Base-by-base conservation (phyloP, 306 rosid species). In the Aeschynomene evenia region DNA sequence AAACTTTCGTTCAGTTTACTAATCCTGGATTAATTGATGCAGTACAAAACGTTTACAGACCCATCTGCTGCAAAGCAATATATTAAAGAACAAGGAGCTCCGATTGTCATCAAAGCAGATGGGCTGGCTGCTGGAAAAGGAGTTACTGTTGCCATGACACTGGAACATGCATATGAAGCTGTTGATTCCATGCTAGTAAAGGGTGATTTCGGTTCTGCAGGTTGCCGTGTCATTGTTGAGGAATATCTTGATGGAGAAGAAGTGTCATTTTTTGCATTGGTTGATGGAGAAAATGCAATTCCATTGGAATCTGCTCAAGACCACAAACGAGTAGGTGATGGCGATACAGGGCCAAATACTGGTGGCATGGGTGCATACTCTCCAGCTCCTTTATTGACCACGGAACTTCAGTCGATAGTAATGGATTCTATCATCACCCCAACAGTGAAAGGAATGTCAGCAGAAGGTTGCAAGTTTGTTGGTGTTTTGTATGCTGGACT, bases 301-400 rank as follows among this genome's bases (percentile, higher is more conserved):
- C 89, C 99, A n/a, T 69, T 91, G 31, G 97, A 91, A 81, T 91
- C 99, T 66, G 99, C 99, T 40, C 99, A 95, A 80, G 99, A 95
- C 78, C 96, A 95, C 75, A 91, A 94, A 74, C 87, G 91, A 53
- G 99, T 91, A 53, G 99, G 97, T 18, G 96, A 95, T 74, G 96
- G 91, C 4, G 97, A 95, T 75, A 91, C 84, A 0, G 99, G 99
- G 46, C 99, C 97, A 15, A 94, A 94, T 79, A 94, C 97, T 18
- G 97, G 99, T 52, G 99, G 99, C 71, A 91, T 91, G 99, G 99
- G 99, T 60, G 99, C 99, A 42, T 94, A 91, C 78, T 94, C 97
- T 13, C 97, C 96, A 0, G 99, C 97, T 28, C 99, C 97, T 45
- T 57, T 94, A 42, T 63, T 94, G 58, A 94, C 99, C 12, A 82